A percentile compares a stretch with the other conserved stretches of the same genome.
Conservation (phyloP, 2,329 filamentous ascomycete species). For the Botrytis pseudocinerea region DNA sequence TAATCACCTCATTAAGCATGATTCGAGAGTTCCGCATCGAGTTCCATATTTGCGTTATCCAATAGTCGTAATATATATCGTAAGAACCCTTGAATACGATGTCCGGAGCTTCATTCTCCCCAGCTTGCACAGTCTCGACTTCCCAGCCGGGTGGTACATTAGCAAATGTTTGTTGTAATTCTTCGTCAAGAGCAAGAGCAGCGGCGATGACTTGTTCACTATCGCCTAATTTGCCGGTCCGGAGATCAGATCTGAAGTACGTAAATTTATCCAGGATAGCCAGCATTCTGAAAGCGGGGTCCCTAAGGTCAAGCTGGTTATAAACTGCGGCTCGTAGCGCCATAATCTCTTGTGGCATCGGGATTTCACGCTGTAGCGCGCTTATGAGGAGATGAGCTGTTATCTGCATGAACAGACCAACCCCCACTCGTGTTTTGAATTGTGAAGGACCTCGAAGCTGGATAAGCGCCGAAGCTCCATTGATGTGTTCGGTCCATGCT, state of each 20-base stretch:
- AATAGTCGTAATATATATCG: neutral
- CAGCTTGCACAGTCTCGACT: neutral
- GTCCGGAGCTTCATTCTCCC: neutral
- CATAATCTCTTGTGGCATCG: neutral
- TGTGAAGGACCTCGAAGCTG: constrained; percentile 50
- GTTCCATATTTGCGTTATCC: neutral
- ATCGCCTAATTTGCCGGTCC: neutral
- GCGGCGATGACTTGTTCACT: neutral
- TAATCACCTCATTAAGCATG: neutral
- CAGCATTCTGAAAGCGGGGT: neutral
- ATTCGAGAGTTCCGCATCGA: neutral
- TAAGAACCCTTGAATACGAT: neutral
- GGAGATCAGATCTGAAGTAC: neutral
- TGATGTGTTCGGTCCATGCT: constrained; percentile 56
- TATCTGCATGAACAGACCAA: neutral
- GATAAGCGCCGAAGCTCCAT: constrained; percentile 53
- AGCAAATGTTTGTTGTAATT: neutral
- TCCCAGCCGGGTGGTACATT: neutral
- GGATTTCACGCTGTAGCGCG: neutral
- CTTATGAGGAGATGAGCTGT: neutral
- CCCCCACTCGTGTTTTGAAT: constrained; percentile 49
- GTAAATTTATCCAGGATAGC: neutral
- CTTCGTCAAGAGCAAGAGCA: neutral
- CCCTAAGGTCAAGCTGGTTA: neutral
- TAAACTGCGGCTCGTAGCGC: neutral